These are phyloP conservation scores for Nadsonia starkeyi-henricii DNA, from an alignment of 1,139 yeast species.

Conservation along the genomic window DNA sequence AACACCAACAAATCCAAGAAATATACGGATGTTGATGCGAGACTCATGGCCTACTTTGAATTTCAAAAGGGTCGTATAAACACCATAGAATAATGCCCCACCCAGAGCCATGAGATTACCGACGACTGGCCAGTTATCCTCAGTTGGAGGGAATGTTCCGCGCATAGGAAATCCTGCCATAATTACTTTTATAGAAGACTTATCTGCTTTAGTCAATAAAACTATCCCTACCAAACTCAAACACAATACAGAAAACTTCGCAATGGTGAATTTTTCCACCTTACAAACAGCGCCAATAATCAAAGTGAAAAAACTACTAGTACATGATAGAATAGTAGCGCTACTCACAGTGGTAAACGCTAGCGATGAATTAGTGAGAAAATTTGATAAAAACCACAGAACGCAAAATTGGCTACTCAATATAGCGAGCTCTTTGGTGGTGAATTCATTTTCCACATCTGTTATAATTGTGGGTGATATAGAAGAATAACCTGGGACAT, in stretches of 20 bases:
- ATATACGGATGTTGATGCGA: conserved; percentile 66
- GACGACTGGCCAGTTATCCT: conserved; percentile 22
- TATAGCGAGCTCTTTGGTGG: conserved; percentile 25
- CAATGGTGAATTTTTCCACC: conserved; percentile 51
- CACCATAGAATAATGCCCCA: conserved; percentile 79
- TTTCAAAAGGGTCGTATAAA: conserved; percentile 80
- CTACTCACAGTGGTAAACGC: conserved; percentile 84
- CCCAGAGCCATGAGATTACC: conserved; percentile 72
- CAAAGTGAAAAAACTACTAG: conserved; percentile 85
- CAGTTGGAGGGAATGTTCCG: too few species aligned
- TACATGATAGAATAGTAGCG: conserved; percentile 82
- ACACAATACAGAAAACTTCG: conserved; percentile 54
- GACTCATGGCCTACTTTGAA: conserved; percentile 58
- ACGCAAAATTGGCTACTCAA: conserved; percentile 71
- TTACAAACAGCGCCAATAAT: conserved; percentile 59
- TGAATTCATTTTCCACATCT: conserved; percentile 10
- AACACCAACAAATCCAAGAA: conserved; percentile 89
- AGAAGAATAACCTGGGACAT: background rate
- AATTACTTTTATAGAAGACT: conserved; percentile 20
- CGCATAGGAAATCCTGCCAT: too few species aligned
- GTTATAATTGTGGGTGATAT: conserved; percentile 3
- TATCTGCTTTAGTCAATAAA: conserved; percentile 49
- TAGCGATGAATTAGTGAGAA: conserved; percentile 76
- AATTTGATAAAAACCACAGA: conserved; percentile 81
- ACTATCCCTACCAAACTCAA: conserved; percentile 69